Base-by-base conservation (phyloP, 2,329 filamentous ascomycete species). In the Neofusicoccum sp. region DNA sequence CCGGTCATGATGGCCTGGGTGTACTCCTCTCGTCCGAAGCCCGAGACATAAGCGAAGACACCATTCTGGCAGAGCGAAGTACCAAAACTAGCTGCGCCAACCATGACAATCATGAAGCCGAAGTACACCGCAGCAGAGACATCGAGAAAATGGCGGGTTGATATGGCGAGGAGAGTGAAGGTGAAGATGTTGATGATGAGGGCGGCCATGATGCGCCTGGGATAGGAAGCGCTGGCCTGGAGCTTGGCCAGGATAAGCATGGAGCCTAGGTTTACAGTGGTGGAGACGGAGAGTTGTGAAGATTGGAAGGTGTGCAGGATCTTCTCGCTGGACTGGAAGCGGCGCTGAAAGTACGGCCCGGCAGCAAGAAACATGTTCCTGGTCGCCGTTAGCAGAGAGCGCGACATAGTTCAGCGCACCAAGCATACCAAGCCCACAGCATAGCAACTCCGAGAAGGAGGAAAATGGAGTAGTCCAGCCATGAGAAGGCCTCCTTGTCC, bases 321-420 rank as follows among this genome's bases (percentile, higher is more conserved):
- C 82, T 86, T 89, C 58, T 85, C 78, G 71, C 88, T 85, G 63
- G 82, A 81, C 47, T 83, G 78, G 75, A 98, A 96, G 67, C 93
- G 91, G 53, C 81, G 82, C 70, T 93, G 87, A 77, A 98, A 97
- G 80, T 98, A 98, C 4, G 93, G 91, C 1, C 91, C 91, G 7
- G 93, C 92, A 47, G 95, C 93, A 67, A 98, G 85, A 75, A 98
- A 97, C 93, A 97, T 97, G 79, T 98, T 98, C 91, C 91, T 93
- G 66, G 14, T 1, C 5, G 14, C 6, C 33, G 26, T 58, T 36
- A 57, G 59, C 44, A n/a, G 38, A 53, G 26, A 7, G 6, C n/a
- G n/a, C 8, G 6, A 11, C 6, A 2, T 11, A 7, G 6, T 4
- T 14, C 11, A 34, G 6, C 20, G n/a, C 20, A 20, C 20, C 24